Base-by-base conservation (phyloP, 2,329 filamentous ascomycete genomes). In the Colletotrichum somersetense region DNA sequence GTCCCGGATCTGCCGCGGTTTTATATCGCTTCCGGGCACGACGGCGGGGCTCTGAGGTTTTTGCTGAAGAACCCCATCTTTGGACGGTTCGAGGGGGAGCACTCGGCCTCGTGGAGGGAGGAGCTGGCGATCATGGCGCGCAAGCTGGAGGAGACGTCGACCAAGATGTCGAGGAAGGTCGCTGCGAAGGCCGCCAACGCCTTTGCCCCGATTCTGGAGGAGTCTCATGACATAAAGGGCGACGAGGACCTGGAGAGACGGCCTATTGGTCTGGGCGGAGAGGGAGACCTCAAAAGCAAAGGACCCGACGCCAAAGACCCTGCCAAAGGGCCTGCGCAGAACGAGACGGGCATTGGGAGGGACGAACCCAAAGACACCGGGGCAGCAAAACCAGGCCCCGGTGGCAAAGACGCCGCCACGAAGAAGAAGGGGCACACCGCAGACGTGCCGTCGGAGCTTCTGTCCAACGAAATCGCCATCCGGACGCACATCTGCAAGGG, bases 51-150 rank as follows among this genome's bases (percentile, higher is more conserved):
- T 2, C 20, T 58, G 11, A 52, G 20, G 7, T 69, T 69, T 30
- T 23, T 58, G 14, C 16, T 69, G 5, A 44, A 53, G 62, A 69
- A 50, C 2, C 14, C 20, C 30, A 26, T 53, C 14, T 66, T 55
- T 16, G 67, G 62, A 20, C 14, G 52, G 33, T 33, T 68, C 11
- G 50, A 68, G 35, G 30, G 61, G 16, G 61, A 68, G 26, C 10
- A 64, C n/a, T 48, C 23, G n/a, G 40, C 44, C 8, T 35, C 23
- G 7, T 69, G 62, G 66, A 14, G 5, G 20, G 53, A 57, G 10
- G 67, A 69, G 35, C 40, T 52, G 11, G 30, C n/a, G 0, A 58
- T 35, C 12, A 66, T 64, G 66, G 40, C 26, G 18, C 20, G 26
- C 18, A 48, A 42, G 33, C 52, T 64, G 50, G 16, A 50, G 16